Percentiles rank a stretch among this genome's conserved stretches.
Conservation (phyloP, 495 filamentous ascomycete species). For the Penicillium parvum region DNA sequence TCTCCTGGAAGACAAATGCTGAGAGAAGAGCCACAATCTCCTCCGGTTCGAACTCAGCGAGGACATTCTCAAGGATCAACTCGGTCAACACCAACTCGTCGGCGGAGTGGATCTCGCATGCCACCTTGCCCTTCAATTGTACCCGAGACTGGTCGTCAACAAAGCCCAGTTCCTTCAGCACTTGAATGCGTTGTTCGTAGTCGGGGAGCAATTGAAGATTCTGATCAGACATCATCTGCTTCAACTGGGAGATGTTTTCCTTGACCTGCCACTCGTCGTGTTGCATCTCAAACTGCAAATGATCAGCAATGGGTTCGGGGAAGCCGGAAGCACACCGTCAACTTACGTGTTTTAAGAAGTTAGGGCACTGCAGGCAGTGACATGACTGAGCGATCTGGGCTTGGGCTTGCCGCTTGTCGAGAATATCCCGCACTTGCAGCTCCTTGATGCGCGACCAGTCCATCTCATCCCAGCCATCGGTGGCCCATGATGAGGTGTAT, state of each 20-base stretch:
- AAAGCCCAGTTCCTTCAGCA: conserved; percentile 85
- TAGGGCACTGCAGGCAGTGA: conserved; percentile 59
- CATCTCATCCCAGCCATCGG: conserved; percentile 75
- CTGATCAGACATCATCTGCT: conserved; percentile 87
- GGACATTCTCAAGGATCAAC: conserved; percentile 90
- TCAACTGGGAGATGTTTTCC: conserved; percentile 80
- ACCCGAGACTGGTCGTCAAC: conserved; percentile 80
- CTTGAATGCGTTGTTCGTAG: conserved; percentile 90
- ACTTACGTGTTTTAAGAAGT: conserved; percentile 83
- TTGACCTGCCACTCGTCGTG: conserved; percentile 93
- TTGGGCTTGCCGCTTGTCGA: conserved; percentile 62
- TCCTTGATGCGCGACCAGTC: conserved; percentile 78
- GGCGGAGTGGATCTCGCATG: conserved; percentile 96
- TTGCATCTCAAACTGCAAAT: conserved; percentile 74
- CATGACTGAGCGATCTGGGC: conserved; percentile 53
- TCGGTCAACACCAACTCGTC: conserved; percentile 98
- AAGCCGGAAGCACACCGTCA: no score
- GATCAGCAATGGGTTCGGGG: neutral
- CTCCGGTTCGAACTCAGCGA: conserved; percentile 91
- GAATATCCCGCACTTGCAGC: conserved; percentile 66
- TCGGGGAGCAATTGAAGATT: conserved; percentile 96
- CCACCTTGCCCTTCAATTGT: conserved; percentile 94
- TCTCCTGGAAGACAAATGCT: conserved; percentile 97
- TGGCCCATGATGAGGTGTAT: conserved; percentile 65
- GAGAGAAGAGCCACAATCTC: conserved; percentile 94